Conservation (phyloP, 225 moss, liverwort and hornwort genomes). For the Marchantia paleacea region DNA sequence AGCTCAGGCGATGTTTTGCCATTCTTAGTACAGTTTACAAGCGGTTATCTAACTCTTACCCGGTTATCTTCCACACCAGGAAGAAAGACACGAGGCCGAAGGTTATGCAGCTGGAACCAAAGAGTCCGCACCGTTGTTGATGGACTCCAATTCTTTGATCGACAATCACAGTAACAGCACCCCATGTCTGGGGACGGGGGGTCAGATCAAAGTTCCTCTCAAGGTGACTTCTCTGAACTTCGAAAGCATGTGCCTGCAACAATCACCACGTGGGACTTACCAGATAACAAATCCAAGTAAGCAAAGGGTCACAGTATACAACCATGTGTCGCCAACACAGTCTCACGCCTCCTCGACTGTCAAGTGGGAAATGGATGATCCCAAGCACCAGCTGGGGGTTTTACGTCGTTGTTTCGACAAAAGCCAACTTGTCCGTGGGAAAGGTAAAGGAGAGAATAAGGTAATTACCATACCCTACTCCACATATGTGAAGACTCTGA, state of each 20-base stretch:
- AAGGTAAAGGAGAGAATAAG: conserved; percentile 64
- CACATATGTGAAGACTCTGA: conserved; percentile 54
- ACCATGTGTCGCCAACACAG: conserved; percentile 15
- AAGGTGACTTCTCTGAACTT: conserved; percentile 90
- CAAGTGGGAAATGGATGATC: conserved; percentile 54
- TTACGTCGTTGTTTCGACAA: conserved; percentile 40
- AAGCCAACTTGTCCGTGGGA: conserved; percentile 40
- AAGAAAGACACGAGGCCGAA: conserved; percentile 84
- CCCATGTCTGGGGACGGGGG: conserved; percentile 32
- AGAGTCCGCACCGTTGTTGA: conserved; percentile 44
- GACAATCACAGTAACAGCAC: conserved; percentile 37
- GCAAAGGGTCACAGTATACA: conserved; percentile 38
- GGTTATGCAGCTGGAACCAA: conserved; percentile 45
- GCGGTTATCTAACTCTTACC: background rate
- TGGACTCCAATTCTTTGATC: conserved; percentile 57
- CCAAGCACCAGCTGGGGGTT: conserved; percentile 48
- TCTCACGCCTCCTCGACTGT: conserved; percentile 34
- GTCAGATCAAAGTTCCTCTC: conserved; percentile 75
- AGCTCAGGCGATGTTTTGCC: no score
- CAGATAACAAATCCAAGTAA: conserved; percentile 42
- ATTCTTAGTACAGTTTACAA: background rate
- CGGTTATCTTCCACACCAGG: conserved; percentile 41
- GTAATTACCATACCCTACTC: conserved; percentile 65
- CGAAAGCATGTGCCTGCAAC: conserved; percentile 64
- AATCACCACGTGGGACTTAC: conserved; percentile 49